A percentile compares a stretch with the other conserved stretches of the same genome.
Evolutionary conservation across 176 grass and related monocot genomes (phyloP).

Genomic region (Oryza meridionalis): DNA sequence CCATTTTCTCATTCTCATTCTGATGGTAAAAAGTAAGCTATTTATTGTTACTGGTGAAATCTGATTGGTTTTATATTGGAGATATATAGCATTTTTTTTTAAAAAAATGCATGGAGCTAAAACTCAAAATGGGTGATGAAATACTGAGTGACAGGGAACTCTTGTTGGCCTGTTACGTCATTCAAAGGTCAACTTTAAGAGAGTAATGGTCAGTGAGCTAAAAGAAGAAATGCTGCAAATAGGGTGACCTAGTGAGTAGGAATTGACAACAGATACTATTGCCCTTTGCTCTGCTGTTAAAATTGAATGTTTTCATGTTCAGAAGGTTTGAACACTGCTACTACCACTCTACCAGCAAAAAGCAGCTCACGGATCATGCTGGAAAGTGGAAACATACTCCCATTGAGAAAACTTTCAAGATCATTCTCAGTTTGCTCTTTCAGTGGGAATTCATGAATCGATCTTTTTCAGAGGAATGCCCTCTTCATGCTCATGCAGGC

Average conservation of each 20-base stretch:
- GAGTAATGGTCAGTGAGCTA: not conserved
- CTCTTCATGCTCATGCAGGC: not conserved
- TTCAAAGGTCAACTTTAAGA: not conserved
- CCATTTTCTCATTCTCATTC: not conserved
- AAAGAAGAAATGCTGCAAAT: not conserved
- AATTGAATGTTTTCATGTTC: not conserved
- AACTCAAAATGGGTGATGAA: not conserved
- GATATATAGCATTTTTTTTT: not conserved
- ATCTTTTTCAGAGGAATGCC: not conserved
- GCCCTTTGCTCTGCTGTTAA: not conserved
- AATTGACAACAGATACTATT: not conserved
- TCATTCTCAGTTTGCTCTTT: not conserved
- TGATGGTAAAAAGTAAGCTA: not conserved
- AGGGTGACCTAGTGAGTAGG: not conserved
- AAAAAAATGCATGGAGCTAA: not conserved
- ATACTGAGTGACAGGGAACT: not conserved
- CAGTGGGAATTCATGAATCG: not conserved
- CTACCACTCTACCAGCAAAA: not conserved
- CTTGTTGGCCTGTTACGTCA: not conserved
- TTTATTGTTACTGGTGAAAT: constrained; percentile 6
- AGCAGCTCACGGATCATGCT: not conserved
- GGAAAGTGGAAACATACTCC: not conserved
- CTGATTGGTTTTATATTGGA: not conserved
- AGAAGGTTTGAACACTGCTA: not conserved
- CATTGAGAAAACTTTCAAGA: not conserved